Evolutionary conservation across 1,284 basidiomycete species (phyloP).

Genomic region (Cryptococcus sp.): DNA sequence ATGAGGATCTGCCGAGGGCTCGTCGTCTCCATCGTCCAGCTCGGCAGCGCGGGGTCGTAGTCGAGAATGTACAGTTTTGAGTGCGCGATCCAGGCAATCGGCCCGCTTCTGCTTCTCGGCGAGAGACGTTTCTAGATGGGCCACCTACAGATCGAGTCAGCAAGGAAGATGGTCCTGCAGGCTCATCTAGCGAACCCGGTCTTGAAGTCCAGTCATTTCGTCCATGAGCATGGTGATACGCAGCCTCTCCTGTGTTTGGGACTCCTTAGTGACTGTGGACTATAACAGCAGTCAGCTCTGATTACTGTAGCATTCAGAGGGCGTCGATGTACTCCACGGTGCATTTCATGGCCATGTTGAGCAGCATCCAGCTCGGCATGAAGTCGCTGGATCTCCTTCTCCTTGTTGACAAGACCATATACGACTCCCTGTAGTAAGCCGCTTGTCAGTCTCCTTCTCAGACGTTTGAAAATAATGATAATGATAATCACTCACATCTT

Average conservation of each 20-base stretch:
- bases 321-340: constrained; percentile 5
- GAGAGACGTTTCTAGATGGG: constrained; percentile 56
- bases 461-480: neutral
- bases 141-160: constrained; percentile 50
- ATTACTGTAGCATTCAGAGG: too few species aligned
- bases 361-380: constrained; percentile 59
- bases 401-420: constrained; percentile 75
- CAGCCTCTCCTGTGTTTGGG: constrained; percentile 53
- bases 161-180: too few species aligned
- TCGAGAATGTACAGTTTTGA: constrained; percentile 78
- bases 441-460: neutral
- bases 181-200: constrained; percentile 54
- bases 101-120: constrained; percentile 68
- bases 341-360: constrained; percentile 1
- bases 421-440: constrained; percentile 60
- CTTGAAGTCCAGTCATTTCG: constrained; percentile 69
- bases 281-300: too few species aligned
- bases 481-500: constrained; percentile 15
- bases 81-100: constrained; percentile 70
- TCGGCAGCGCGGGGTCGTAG: constrained; percentile 46
- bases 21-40: neutral
- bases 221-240: constrained; percentile 73
- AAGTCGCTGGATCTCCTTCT: constrained; percentile 74
- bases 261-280: too few species aligned
- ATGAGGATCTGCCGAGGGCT: constrained; percentile 58